Evolutionary conservation across 768 basidiomycete genomes (phyloP), one percentile per base, ranked within the genome.

Genomic region (Tylopilus vinaceipallidus): DNA sequence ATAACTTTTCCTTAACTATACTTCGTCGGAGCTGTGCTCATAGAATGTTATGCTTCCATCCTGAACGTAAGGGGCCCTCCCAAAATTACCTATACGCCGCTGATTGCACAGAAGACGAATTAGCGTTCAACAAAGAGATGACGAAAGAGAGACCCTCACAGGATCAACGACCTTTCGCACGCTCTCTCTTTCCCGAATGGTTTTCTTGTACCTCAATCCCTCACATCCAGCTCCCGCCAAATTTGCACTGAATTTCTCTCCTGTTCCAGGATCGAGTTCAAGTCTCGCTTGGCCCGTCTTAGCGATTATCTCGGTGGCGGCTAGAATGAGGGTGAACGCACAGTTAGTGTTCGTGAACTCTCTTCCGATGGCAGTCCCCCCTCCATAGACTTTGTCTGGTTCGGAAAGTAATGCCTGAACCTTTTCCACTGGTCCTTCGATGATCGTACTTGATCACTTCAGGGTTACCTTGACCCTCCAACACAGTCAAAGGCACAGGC

Each of bases 331-430:
- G 4, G 73, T 70, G 26, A 82, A 63, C 2, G 76, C 78, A 19
- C 78, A 77, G 57, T 86, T 85, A 4, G 83, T 84, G 48, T 77
- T 77, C 26, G 76, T 80, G 62, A 74, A 86, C 42, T 76, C 69
- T 20, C 68, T 61, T 3, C 72, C 73, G 12, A 71, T 41, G 2
- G 61, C 60, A 12, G 47, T 58, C 59, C 56, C 79, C 34, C 67
- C 78, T 0, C 53, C 63, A 34, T 78, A 75, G 2, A 76, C 8
- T 43, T n/a, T 7, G 8, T 59, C 63, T 82, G 82, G 34, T 81
- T 56, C 24, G 0, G 53, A 44, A 34, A 58, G 53, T 8, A 58
- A 27, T 0, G 8, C 3, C 8, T 59, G 57, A 3, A 57, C 3
- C 16, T 49, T 53, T 8, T 38, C 50, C n/a, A n/a, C n/a, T 32